Percentiles rank a stretch among this genome's conserved stretches.
Conservation (phyloP, 768 basidiomycete species). For the Auriscalpium vulgare region DNA sequence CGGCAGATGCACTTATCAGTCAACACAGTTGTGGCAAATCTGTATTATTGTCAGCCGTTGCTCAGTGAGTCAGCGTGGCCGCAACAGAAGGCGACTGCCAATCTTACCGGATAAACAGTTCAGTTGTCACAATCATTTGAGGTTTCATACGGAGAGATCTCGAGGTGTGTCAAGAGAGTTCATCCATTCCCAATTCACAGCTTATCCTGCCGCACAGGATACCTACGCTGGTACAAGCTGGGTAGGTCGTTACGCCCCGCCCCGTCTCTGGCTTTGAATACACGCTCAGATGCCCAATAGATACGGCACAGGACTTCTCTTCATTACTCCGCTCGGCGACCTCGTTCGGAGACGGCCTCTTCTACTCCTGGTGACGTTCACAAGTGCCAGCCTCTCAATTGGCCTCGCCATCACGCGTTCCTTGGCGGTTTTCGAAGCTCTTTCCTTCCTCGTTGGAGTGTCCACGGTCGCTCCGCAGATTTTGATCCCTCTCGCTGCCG, state of each 20-base stretch:
- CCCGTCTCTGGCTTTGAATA: background rate
- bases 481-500: constrained; percentile 67
- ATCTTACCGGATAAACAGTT: constrained; percentile 18
- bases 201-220: constrained; percentile 31
- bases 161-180: background rate
- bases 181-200: background rate
- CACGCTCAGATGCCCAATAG: constrained; percentile 7
- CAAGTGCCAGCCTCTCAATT: constrained; percentile 46
- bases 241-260: constrained; percentile 30
- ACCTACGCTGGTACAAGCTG: constrained; percentile 61
- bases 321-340: constrained; percentile 80
- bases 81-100: background rate
- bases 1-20: background rate
- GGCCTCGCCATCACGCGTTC: constrained; percentile 58
- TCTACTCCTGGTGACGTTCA: constrained; percentile 46
- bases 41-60: constrained; percentile 81
- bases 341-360: constrained; percentile 70
- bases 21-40: constrained; percentile 52
- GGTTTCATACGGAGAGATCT: constrained; percentile 21
- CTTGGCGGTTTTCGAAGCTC: constrained; percentile 51
- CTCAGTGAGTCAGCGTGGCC: constrained; percentile 42
- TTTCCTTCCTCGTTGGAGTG: constrained; percentile 67
- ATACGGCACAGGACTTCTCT: constrained; percentile 36
- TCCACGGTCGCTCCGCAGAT: constrained; percentile 72
- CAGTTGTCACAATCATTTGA: constrained; percentile 29